phyloP scores from a whole-genome alignment of 495 filamentous ascomycete genomes.

The Penicillium alfredii region DNA sequence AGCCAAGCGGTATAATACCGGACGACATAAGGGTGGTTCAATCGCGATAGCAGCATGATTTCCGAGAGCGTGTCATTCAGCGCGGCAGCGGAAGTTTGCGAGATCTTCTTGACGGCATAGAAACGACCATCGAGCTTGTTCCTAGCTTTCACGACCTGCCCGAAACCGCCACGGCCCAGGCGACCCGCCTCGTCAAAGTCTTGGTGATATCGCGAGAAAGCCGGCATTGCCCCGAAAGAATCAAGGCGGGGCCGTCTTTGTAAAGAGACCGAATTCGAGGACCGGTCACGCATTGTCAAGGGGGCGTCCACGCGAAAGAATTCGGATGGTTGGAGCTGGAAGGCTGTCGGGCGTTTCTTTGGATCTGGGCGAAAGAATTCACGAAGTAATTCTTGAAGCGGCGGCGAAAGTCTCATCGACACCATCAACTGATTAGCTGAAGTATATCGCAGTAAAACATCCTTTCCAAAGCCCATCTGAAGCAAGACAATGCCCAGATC shows the following conservation, averaged over 20 bases:
- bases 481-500: conserved; percentile 82
- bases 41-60: conserved; percentile 78
- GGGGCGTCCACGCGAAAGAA: conserved; percentile 63
- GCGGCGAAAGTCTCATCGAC: conserved; percentile 60
- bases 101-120: conserved; percentile 96
- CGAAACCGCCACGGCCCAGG: conserved; percentile 90
- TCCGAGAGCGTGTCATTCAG: conserved; percentile 86
- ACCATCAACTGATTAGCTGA: conserved; percentile 65
- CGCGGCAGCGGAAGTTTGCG: conserved; percentile 68
- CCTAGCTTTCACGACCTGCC: conserved; percentile 93
- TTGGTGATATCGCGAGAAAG: conserved; percentile 67
- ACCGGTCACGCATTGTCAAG: conserved; percentile 32
- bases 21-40: conserved; percentile 95
- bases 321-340: conserved; percentile 82
- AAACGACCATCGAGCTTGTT: conserved; percentile 89
- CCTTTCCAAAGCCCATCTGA: conserved; percentile 89
- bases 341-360: conserved; percentile 80
- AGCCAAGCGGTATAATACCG: conserved; percentile 94
- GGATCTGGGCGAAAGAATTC: conserved; percentile 78
- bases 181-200: conserved; percentile 88
- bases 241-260: conserved; percentile 42
- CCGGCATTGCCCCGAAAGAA: conserved; percentile 34
- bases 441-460: conserved; percentile 66
- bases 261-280: conserved; percentile 36
- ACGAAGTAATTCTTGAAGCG: conserved; percentile 70